These are phyloP conservation scores for Eucalyptus cloeziana DNA, from an alignment of 345 rosid genomes.

Conservation along the genomic window DNA sequence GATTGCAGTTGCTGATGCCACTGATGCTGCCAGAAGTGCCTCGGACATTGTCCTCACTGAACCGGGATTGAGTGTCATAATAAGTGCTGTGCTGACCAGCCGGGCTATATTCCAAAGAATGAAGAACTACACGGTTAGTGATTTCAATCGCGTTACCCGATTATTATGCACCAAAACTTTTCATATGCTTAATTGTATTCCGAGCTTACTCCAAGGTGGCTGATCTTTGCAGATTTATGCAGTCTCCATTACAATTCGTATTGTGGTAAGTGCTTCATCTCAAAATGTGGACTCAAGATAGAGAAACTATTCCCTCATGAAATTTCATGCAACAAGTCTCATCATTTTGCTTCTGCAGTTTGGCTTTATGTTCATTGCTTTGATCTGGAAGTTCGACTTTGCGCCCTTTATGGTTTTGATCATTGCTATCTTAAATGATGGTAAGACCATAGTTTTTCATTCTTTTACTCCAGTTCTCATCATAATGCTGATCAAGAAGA, in stretches of 20 bases:
- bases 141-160: background rate
- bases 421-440: conserved; percentile 83
- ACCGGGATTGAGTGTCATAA: conserved; percentile 89
- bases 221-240: conserved; percentile 65
- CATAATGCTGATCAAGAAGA: background rate
- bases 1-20: conserved; percentile 94
- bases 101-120: conserved; percentile 93
- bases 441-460: conserved; percentile 12
- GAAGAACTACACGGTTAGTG: conserved; percentile 89
- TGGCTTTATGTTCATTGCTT: conserved; percentile 82
- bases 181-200: background rate
- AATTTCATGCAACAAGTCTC: background rate
- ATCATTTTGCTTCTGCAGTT: conserved; percentile 31
- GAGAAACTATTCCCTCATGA: background rate
- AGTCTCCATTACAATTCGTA: conserved; percentile 88
- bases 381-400: conserved; percentile 84
- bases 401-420: conserved; percentile 89
- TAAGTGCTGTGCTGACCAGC: conserved; percentile 88
- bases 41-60: conserved; percentile 96
- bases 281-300: background rate
- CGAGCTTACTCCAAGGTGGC: background rate
- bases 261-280: conserved; percentile 47
- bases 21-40: conserved; percentile 92
- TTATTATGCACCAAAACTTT: background rate
- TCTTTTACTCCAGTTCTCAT: background rate